A percentile compares a stretch with the other conserved stretches of the same genome.
These are phyloP conservation scores for Cyberlindnera japonica DNA, from an alignment of 805 yeast genomes.

Conservation along the genomic window DNA sequence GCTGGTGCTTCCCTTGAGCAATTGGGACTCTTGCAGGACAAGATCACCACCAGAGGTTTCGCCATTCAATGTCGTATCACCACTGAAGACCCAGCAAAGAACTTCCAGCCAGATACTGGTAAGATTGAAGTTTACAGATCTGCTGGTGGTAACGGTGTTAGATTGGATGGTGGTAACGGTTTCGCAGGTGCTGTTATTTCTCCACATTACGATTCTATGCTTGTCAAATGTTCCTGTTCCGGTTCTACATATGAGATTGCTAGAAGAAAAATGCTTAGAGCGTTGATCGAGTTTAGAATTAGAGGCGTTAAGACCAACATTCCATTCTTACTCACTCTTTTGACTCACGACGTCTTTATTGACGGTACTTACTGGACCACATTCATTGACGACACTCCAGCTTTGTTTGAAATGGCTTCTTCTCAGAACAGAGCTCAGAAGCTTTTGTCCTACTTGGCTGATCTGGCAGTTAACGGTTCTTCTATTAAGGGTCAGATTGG, in stretches of 20 bases:
- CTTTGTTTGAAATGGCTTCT: conserved; percentile 87
- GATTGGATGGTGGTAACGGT: conserved; percentile 98
- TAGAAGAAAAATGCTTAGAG: conserved; percentile 95
- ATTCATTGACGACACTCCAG: conserved; percentile 96
- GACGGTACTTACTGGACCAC: conserved; percentile 95
- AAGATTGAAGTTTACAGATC: conserved; percentile 97
- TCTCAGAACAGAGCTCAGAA: conserved; percentile 98
- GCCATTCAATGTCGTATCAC: conserved; percentile 99
- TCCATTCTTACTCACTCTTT: conserved; percentile 87
- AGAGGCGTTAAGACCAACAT: conserved; percentile 99
- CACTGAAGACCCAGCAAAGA: conserved; percentile 95
- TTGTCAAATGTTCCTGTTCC: conserved; percentile 96
- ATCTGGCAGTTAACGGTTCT: conserved; percentile 92
- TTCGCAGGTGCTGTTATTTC: conserved; percentile 95
- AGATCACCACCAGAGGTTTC: conserved; percentile 92
- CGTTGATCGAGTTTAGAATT: conserved; percentile 94
- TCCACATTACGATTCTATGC: conserved; percentile 97
- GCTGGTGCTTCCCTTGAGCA: conserved; percentile 95
- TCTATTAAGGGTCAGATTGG: conserved; percentile 96
- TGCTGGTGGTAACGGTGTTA: conserved; percentile 98
- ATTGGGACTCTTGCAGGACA: conserved; percentile 89
- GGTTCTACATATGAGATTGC: conserved; percentile 96
- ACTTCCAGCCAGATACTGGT: conserved; percentile 98
- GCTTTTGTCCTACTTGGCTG: conserved; percentile 85
- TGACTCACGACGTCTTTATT: conserved; percentile 87